These are phyloP conservation scores for Penstemon barbatus DNA, from an alignment of 257 asterid species.

Conservation along the genomic window DNA sequence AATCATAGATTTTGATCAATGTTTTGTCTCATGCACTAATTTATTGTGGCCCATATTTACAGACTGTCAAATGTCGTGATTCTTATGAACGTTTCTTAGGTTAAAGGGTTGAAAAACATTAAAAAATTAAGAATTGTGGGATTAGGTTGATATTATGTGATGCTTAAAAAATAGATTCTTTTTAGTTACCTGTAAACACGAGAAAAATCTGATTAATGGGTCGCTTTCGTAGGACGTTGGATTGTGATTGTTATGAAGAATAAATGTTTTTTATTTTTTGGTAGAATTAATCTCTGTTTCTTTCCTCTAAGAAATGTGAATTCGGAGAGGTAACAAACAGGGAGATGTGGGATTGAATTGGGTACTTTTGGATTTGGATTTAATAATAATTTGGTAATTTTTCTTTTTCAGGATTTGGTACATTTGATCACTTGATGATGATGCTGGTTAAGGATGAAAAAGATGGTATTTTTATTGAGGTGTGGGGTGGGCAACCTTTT, in stretches of 20 bases:
- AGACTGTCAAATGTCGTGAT: constrained; percentile 88
- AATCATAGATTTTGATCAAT: constrained; percentile 43
- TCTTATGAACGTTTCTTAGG: constrained; percentile 49
- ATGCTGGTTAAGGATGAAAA: constrained; percentile 34
- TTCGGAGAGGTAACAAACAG: background rate
- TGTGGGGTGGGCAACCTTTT: background rate
- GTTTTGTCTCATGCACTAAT: constrained; percentile 63
- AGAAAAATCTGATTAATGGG: constrained; percentile 24
- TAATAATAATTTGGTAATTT: constrained; percentile 31
- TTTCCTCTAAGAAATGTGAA: constrained; percentile 22
- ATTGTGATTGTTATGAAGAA: constrained; percentile 28
- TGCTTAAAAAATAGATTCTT: background rate
- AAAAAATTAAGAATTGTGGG: constrained; percentile 30
- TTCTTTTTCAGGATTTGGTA: constrained; percentile 34
- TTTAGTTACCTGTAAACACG: constrained; percentile 30
- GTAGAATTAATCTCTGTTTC: constrained; percentile 31
- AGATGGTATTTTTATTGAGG: constrained; percentile 18
- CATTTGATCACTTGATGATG: constrained; percentile 19
- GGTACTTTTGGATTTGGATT: constrained; percentile 17
- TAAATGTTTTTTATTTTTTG: too few relatives aligned
- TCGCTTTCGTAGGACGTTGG: constrained; percentile 50
- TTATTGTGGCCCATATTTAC: constrained; percentile 70
- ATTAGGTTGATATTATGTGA: constrained; percentile 42
- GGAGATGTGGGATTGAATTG: constrained; percentile 10
- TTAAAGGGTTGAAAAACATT: background rate